phyloP scores from a whole-genome alignment of 495 filamentous ascomycete species.

The Elasticomyces elasticus region DNA sequence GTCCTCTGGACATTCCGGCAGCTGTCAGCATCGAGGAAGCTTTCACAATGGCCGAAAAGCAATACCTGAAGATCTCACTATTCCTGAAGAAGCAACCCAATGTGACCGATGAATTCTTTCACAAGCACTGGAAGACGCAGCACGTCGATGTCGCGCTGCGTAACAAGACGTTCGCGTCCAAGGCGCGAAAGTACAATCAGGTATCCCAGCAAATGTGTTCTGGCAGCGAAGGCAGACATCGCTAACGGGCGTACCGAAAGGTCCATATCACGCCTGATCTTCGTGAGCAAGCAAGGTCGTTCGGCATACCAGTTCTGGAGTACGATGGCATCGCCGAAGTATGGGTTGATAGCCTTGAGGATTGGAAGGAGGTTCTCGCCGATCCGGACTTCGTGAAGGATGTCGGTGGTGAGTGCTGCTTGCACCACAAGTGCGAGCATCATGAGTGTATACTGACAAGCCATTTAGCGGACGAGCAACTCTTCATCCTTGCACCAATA shows the following conservation, averaged over 20 bases:
- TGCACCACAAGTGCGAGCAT: no score
- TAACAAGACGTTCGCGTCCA: conserved; percentile 21
- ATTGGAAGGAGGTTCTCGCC: conserved; percentile 18
- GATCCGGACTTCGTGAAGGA: conserved; percentile 16
- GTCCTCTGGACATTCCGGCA: no score
- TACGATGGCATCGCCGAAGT: conserved; percentile 26
- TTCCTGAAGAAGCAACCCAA: conserved; percentile 21
- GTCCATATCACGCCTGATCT: conserved; percentile 17
- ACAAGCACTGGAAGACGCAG: conserved; percentile 19
- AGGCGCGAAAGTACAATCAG: conserved; percentile 20
- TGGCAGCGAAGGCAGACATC: neutral
- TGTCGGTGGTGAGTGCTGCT: conserved; percentile 9
- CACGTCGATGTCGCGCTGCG: conserved; percentile 21
- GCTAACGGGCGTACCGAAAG: conserved; percentile 1
- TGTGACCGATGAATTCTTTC: conserved; percentile 21
- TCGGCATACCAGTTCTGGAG: conserved; percentile 20
- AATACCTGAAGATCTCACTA: conserved; percentile 16
- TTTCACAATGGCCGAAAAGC: neutral
- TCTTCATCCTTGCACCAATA: conserved; percentile 21
- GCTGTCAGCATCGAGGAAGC: no score
- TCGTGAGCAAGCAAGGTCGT: conserved; percentile 9
- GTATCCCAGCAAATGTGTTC: conserved; percentile 9
- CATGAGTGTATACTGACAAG: no score
- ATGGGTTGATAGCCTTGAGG: conserved; percentile 23
- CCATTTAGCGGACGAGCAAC: conserved; percentile 16